Percentiles rank a stretch among this genome's conserved stretches.
Conservation (phyloP, 495 filamentous ascomycete species). For the Elasticomyces elasticus region DNA sequence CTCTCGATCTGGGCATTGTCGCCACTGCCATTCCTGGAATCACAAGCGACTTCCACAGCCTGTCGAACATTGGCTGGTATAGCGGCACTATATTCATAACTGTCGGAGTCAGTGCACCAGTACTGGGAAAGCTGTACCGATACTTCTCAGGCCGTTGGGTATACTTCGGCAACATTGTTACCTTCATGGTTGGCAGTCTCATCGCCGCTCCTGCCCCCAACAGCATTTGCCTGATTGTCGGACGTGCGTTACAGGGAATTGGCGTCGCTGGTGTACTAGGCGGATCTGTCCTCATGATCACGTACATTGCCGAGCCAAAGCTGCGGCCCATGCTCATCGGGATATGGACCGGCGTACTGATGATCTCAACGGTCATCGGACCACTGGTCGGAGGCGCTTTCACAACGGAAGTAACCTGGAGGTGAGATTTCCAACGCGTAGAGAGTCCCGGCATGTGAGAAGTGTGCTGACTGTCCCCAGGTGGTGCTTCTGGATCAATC, state of each 20-base stretch:
- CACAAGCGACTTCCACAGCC: conserved; percentile 40
- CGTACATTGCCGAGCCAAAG: conserved; percentile 27
- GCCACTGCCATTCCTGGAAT: conserved; percentile 52
- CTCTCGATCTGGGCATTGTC: too few species aligned
- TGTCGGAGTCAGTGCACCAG: conserved; percentile 43
- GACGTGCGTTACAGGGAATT: conserved; percentile 23
- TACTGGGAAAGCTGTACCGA: conserved; percentile 45
- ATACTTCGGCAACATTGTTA: conserved; percentile 13
- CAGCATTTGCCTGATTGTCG: conserved; percentile 22
- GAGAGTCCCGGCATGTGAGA: too few species aligned
- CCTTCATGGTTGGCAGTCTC: conserved; percentile 19
- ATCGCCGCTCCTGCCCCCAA: conserved; percentile 20
- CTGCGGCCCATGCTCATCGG: conserved; percentile 34
- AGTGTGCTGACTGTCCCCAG: too few species aligned
- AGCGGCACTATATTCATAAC: conserved; percentile 49
- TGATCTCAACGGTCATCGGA: conserved; percentile 35
- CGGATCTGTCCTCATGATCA: conserved; percentile 28
- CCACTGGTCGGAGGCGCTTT: conserved; percentile 44
- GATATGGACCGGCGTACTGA: conserved; percentile 34
- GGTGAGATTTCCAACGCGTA: conserved; percentile 39
- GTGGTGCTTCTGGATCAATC: conserved; percentile 48
- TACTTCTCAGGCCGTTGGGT: conserved; percentile 39
- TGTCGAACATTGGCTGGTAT: conserved; percentile 44
- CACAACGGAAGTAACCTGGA: conserved; percentile 36
- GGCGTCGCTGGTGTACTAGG: conserved; percentile 24